Evolutionary conservation across 148 eudicot genomes (phyloP).

Genomic region (Cornus controversa): DNA sequence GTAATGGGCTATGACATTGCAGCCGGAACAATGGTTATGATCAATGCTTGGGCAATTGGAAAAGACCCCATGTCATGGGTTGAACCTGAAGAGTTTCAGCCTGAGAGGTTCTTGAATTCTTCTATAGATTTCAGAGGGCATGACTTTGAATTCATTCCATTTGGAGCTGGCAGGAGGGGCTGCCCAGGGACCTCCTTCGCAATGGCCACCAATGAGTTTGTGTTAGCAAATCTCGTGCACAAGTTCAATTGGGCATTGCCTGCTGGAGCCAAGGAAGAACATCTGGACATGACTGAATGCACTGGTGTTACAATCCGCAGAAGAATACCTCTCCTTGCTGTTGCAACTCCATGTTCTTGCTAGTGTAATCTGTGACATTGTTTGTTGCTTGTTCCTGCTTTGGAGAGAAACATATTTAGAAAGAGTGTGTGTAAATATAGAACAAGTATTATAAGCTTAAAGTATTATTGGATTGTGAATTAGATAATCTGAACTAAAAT

Average conservation of each 20-base stretch:
- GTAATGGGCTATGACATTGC: constrained; percentile 28
- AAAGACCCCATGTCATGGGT: constrained; percentile 34
- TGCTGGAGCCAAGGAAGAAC: constrained; percentile 5
- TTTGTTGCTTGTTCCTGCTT: constrained; percentile 8
- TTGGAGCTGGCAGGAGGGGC: constrained; percentile 39
- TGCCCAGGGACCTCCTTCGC: constrained; percentile 40
- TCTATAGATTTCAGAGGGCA: constrained; percentile 30
- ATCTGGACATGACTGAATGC: constrained; percentile 19
- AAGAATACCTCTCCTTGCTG: constrained; percentile 14
- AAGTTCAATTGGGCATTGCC: constrained; percentile 26
- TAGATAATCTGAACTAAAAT: too few species aligned
- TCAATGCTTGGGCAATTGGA: constrained; percentile 39
- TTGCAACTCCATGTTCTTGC: constrained; percentile 17
- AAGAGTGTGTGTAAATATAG: not conserved
- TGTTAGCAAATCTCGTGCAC: constrained; percentile 28
- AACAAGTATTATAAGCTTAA: not conserved
- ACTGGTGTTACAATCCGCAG: constrained; percentile 16
- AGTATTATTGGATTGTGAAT: not conserved
- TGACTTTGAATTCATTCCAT: constrained; percentile 31
- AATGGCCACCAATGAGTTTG: constrained; percentile 17
- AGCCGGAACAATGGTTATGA: constrained; percentile 19
- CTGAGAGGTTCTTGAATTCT: constrained; percentile 33
- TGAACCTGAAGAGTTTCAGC: constrained; percentile 32
- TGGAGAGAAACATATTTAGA: not conserved
- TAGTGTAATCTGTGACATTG: not conserved